phyloP scores from a whole-genome alignment of 208 protist genomes.

The Leishmania braziliensis region DNA sequence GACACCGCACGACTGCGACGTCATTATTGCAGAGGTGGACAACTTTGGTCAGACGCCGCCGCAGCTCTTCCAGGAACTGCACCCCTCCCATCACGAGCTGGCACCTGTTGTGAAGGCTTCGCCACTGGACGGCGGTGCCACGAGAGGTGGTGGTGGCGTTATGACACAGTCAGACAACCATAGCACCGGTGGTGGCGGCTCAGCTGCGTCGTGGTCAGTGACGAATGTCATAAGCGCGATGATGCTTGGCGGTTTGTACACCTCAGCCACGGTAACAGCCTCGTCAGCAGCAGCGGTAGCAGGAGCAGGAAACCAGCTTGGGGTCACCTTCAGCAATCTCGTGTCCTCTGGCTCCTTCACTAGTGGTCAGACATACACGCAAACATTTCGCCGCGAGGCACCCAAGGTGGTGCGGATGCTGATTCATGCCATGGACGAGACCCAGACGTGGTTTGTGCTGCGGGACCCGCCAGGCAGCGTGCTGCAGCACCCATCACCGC shows the following conservation, averaged over 20 bases:
- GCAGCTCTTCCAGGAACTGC: constrained; percentile 93
- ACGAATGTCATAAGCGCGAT: constrained; percentile 13
- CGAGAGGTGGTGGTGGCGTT: neutral
- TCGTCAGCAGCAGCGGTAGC: neutral
- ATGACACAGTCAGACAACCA: neutral
- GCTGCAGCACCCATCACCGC: constrained; percentile 40
- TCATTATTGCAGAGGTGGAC: constrained; percentile 94
- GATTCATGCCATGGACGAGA: constrained; percentile 53
- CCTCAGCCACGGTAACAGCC: constrained; percentile 7
- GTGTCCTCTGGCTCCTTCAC: constrained; percentile 25
- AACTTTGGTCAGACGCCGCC: constrained; percentile 98
- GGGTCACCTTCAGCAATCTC: constrained; percentile 25
- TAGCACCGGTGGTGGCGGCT: neutral
- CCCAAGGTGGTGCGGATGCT: constrained; percentile 79
- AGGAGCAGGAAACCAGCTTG: constrained; percentile 15
- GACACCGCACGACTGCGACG: constrained; percentile 74
- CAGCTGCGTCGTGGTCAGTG: constrained; percentile 1
- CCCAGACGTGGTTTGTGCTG: constrained; percentile 55
- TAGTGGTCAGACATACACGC: constrained; percentile 59
- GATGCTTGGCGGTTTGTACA: constrained; percentile 26
- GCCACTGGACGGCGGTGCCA: neutral
- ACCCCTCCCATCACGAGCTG: constrained; percentile 86
- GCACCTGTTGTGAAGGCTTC: constrained; percentile 38
- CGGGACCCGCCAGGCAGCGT: constrained; percentile 37
- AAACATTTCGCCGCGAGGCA: constrained; percentile 56